A percentile compares a stretch with the other conserved stretches of the same genome.
These are phyloP conservation scores for Beauveria sp. DNA, from an alignment of 2,329 filamentous ascomycete genomes.

Conservation along the genomic window DNA sequence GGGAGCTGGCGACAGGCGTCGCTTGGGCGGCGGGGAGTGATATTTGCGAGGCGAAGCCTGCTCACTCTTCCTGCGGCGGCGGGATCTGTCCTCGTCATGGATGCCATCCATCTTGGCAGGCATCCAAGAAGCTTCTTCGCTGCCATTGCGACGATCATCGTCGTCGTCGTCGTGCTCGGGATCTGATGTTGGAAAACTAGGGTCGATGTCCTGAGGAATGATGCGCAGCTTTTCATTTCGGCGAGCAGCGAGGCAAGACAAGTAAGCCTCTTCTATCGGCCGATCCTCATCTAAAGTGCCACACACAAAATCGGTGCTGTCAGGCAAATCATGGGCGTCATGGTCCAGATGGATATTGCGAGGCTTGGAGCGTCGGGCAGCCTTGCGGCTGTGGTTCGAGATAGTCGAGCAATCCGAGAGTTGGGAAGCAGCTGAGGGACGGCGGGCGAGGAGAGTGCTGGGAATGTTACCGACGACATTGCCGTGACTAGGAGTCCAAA, in stretches of 20 bases:
- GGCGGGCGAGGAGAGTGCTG: conserved; percentile 24
- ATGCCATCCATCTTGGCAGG: conserved; percentile 65
- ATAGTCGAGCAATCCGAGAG: conserved; percentile 56
- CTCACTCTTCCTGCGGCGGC: conserved; percentile 42
- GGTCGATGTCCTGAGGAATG: conserved; percentile 95
- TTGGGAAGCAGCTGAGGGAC: conserved; percentile 34
- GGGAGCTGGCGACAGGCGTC: conserved; percentile 24
- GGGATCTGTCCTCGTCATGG: conserved; percentile 46
- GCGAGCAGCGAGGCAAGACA: conserved; percentile 73
- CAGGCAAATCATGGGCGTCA: conserved; percentile 75
- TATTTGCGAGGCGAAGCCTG: conserved; percentile 36
- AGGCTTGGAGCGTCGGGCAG: conserved; percentile 23
- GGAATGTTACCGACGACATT: conserved; percentile 30
- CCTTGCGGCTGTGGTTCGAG: conserved; percentile 28
- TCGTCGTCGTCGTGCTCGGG: conserved; percentile 79
- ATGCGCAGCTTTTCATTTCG: conserved; percentile 72
- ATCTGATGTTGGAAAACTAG: conserved; percentile 92
- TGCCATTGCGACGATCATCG: conserved; percentile 52
- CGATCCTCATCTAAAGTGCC: conserved; percentile 94
- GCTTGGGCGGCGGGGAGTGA: conserved; percentile 38
- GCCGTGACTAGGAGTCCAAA: conserved; percentile 45
- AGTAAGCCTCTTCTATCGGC: conserved; percentile 87
- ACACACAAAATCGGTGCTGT: conserved; percentile 98
- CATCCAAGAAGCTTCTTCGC: conserved; percentile 61
- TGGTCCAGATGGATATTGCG: conserved; percentile 23